Conservation (phyloP, 2,329 filamentous ascomycete genomes). For the Apiospora phragmitis region DNA sequence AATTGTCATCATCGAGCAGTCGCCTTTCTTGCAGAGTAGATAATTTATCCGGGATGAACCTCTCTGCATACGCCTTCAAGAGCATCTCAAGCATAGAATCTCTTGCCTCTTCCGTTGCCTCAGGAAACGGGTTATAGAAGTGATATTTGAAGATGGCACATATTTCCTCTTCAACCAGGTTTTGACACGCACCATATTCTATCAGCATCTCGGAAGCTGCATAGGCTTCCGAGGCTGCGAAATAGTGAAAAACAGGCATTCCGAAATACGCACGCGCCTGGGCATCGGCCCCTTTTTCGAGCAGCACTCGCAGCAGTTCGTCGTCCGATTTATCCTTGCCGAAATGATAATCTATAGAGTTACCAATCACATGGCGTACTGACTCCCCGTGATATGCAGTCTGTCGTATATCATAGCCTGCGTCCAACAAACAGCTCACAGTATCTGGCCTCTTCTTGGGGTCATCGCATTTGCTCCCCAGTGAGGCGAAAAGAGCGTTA, state of each 20-base stretch:
- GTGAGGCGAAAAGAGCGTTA: no score
- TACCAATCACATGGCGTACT: background rate
- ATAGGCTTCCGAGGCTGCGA: background rate
- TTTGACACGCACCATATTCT: background rate
- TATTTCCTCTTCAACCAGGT: background rate
- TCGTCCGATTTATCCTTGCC: background rate
- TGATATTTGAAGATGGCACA: background rate
- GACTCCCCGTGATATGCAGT: background rate
- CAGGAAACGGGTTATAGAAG: no score
- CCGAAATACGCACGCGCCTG: no score
- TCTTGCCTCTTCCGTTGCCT: no score
- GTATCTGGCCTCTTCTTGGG: no score
- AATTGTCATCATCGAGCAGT: no score
- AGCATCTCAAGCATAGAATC: background rate
- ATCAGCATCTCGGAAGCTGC: background rate
- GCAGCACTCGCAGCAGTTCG: background rate
- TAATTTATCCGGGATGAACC: no score
- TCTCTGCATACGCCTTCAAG: no score
- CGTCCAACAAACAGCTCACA: background rate
- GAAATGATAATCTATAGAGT: background rate
- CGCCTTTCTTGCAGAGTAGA: no score
- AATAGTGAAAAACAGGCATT: background rate
- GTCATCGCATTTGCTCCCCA: no score
- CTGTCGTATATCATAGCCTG: background rate
- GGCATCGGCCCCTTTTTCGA: background rate